Percentiles rank a stretch among this genome's conserved stretches.
These are phyloP conservation scores for Cicer cuneatum DNA, from an alignment of 306 rosid species.

Conservation along the genomic window DNA sequence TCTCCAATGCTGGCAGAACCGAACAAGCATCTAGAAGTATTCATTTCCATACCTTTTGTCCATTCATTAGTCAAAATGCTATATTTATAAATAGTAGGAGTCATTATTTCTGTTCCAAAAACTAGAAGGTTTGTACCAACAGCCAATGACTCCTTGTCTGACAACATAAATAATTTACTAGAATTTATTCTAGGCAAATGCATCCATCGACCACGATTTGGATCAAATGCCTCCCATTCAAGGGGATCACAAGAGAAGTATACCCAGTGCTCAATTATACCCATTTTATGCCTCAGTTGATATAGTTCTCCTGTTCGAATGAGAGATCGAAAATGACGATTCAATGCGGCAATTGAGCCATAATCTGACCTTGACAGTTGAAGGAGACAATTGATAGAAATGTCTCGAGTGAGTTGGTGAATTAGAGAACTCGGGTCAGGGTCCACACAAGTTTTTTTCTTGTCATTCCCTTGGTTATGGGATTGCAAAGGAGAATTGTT, in stretches of 20 bases:
- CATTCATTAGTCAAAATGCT: slow-evolving; percentile 69
- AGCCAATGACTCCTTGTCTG: slow-evolving; percentile 75
- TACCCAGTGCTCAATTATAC: slow-evolving; percentile 70
- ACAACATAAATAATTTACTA: slow-evolving; percentile 62
- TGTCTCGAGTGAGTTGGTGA: slow-evolving; percentile 61
- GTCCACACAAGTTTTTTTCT: slow-evolving; percentile 23
- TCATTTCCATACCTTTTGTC: slow-evolving; percentile 62
- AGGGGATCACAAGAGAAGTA: slow-evolving; percentile 71
- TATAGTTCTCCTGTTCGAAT: slow-evolving; percentile 67
- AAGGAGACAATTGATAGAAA: slow-evolving; percentile 62
- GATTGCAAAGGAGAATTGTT: too few relatives aligned
- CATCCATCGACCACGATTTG: slow-evolving; percentile 63
- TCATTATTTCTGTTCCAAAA: slow-evolving; percentile 63
- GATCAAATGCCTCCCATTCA: slow-evolving; percentile 80
- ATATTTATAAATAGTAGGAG: slow-evolving; percentile 60
- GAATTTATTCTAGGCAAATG: slow-evolving; percentile 59
- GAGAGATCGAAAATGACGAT: slow-evolving; percentile 57
- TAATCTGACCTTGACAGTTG: slow-evolving; percentile 72
- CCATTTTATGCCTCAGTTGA: slow-evolving; percentile 56
- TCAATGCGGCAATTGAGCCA: slow-evolving; percentile 63
- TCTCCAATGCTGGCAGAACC: slow-evolving; percentile 75
- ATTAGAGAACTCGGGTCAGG: slow-evolving; percentile 49
- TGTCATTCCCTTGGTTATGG: not conserved
- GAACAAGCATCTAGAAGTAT: slow-evolving; percentile 69
- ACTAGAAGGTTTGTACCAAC: slow-evolving; percentile 84